Percentiles rank a stretch among this genome's conserved stretches.
Evolutionary conservation across 1,284 basidiomycete species (phyloP).

Genomic region (Malassezia psittaci): DNA sequence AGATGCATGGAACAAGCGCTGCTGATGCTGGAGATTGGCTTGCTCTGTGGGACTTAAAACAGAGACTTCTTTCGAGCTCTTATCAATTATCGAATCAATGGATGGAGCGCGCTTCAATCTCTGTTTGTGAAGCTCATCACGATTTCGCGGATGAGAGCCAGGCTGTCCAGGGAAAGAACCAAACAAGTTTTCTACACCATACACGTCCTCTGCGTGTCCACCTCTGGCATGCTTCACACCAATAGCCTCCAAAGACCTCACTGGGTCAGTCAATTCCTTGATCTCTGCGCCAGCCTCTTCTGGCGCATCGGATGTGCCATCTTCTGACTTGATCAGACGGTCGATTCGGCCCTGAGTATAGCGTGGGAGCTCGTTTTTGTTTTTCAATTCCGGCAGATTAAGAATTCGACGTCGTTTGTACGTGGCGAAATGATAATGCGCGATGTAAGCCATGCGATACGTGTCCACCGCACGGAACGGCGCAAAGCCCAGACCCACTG

Average conservation of each 20-base stretch:
- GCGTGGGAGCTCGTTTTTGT: slow-evolving; percentile 39
- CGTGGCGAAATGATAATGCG: slow-evolving; percentile 38
- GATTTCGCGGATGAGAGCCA: not conserved
- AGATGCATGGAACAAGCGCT: slow-evolving; percentile 42
- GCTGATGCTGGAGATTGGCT: slow-evolving; percentile 38
- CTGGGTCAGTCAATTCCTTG: slow-evolving; percentile 8
- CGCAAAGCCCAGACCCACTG: slow-evolving; percentile 40
- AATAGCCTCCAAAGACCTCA: slow-evolving; percentile 5
- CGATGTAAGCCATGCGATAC: slow-evolving; percentile 43
- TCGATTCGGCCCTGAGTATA: slow-evolving; percentile 6
- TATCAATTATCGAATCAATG: slow-evolving; percentile 34
- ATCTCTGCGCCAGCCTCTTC: not conserved
- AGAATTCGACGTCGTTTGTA: slow-evolving; percentile 30
- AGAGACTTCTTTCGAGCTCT: slow-evolving; percentile 33
- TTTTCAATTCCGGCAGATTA: slow-evolving; percentile 29
- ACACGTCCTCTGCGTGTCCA: not conserved
- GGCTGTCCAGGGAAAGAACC: slow-evolving; percentile 13
- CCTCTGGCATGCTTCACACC: slow-evolving; percentile 10
- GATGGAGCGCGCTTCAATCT: slow-evolving; percentile 29
- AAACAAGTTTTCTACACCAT: slow-evolving; percentile 7
- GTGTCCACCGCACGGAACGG: slow-evolving; percentile 44
- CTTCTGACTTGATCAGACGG: not conserved
- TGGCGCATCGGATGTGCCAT: not conserved
- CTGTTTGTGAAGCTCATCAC: slow-evolving; percentile 5
- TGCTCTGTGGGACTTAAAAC: slow-evolving; percentile 41